phyloP scores from a whole-genome alignment of 2,329 filamentous ascomycete genomes.

The Waltergamsia citrina region DNA sequence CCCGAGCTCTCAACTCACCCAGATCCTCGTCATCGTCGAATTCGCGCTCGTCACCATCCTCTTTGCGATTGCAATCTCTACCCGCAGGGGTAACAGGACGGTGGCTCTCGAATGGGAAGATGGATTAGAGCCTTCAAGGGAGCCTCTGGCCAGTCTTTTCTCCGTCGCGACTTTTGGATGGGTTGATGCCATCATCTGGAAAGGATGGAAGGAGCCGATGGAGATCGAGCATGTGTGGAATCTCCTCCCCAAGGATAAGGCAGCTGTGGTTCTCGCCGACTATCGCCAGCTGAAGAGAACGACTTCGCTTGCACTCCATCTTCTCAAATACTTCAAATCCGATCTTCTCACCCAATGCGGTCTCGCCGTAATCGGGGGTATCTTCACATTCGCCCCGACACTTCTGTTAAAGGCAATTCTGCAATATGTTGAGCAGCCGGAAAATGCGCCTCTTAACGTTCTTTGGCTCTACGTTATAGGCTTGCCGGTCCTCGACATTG shows the following conservation, averaged over 20 bases:
- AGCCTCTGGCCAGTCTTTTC: constrained; percentile 80
- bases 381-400: constrained; percentile 87
- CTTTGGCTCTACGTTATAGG: constrained; percentile 94
- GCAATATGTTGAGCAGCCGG: constrained; percentile 83
- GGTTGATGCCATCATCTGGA: constrained; percentile 83
- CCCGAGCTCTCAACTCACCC: constrained; percentile 52
- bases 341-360: constrained; percentile 66
- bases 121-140: constrained; percentile 74
- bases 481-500: constrained; percentile 71
- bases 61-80: constrained; percentile 66
- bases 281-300: constrained; percentile 85
- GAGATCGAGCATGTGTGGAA: constrained; percentile 91
- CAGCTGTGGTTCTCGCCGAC: constrained; percentile 65
- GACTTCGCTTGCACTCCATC: constrained; percentile 65
- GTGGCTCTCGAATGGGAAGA: constrained; percentile 85
- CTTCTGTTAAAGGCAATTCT: constrained; percentile 84
- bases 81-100: constrained; percentile 84
- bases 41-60: constrained; percentile 70
- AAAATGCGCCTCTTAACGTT: constrained; percentile 68
- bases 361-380: constrained; percentile 70
- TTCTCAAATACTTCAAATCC: constrained; percentile 76
- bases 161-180: constrained; percentile 83
- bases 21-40: constrained; percentile 59
- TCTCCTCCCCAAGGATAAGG: constrained; percentile 78
- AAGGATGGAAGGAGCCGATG: constrained; percentile 76